A percentile compares a stretch with the other conserved stretches of the same genome.
Conservation (phyloP, 768 basidiomycete species). For the Suillus placidus region DNA sequence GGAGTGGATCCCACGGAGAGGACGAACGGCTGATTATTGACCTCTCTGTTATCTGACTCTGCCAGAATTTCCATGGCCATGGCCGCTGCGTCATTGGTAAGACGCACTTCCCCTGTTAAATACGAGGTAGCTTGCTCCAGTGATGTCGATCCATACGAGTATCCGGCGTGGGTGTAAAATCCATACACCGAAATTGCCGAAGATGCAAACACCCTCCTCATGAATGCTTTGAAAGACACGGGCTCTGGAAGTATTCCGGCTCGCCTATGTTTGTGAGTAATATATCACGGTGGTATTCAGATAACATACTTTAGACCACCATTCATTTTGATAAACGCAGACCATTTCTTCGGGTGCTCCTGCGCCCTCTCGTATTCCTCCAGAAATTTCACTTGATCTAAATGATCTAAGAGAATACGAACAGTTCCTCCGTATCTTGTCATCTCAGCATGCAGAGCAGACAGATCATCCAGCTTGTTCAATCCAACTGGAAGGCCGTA, state of each 20-base stretch:
- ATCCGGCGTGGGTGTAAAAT: slow-evolving; percentile 81
- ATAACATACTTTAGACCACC: slow-evolving; percentile 69
- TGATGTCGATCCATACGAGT: slow-evolving; percentile 77
- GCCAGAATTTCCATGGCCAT: slow-evolving; percentile 53
- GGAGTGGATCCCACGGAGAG: slow-evolving; percentile 88
- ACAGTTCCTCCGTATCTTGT: slow-evolving; percentile 57
- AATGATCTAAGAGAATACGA: slow-evolving; percentile 75
- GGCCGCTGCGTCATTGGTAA: slow-evolving; percentile 67
- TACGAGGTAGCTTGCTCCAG: slow-evolving; percentile 64
- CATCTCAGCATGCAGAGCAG: slow-evolving; percentile 58
- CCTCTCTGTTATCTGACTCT: slow-evolving; percentile 32
- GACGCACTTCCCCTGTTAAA: slow-evolving; percentile 68
- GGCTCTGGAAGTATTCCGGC: slow-evolving; percentile 66
- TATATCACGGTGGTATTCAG: not conserved
- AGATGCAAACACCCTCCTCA: slow-evolving; percentile 56
- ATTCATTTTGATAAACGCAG: slow-evolving; percentile 80
- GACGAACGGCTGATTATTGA: slow-evolving; percentile 56
- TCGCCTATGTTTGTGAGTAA: slow-evolving; percentile 51
- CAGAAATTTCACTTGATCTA: slow-evolving; percentile 67
- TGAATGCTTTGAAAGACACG: slow-evolving; percentile 54
- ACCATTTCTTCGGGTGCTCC: slow-evolving; percentile 56
- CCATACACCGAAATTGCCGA: slow-evolving; percentile 67
- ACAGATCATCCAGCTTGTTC: slow-evolving; percentile 75
- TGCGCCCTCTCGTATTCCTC: slow-evolving; percentile 58
- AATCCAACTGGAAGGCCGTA: slow-evolving; percentile 74